Percentiles rank a stretch among this genome's conserved stretches.
phyloP scores from a whole-genome alignment of 176 grass and related monocot species.

The Ananas comosus region DNA sequence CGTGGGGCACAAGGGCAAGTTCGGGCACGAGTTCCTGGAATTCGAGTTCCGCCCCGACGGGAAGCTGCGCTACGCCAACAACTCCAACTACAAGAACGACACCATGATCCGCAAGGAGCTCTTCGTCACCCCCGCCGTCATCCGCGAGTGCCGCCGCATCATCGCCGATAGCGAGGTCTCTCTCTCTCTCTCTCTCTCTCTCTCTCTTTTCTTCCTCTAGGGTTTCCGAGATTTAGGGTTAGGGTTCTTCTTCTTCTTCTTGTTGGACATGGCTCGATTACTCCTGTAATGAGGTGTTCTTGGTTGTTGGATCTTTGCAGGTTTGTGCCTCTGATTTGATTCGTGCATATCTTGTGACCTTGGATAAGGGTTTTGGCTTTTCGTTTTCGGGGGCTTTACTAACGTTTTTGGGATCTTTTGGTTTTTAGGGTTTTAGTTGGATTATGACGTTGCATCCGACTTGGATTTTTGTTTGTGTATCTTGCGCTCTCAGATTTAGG shows the following conservation, averaged over 20 bases:
- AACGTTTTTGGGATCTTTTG: too few species aligned
- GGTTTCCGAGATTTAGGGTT: neutral
- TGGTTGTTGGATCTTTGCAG: neutral
- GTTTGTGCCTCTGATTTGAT: too few species aligned
- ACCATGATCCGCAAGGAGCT: slow-evolving; percentile 99
- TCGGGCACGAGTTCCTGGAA: slow-evolving; percentile 98
- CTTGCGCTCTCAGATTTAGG: too few species aligned
- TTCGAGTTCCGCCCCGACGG: slow-evolving; percentile 99
- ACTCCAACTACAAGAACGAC: slow-evolving; percentile 99
- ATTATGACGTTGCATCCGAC: too few species aligned
- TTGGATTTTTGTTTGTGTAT: too few species aligned
- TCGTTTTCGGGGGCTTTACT: too few species aligned
- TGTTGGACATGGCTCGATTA: neutral
- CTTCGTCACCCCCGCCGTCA: slow-evolving; percentile 82
- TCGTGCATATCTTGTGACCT: too few species aligned
- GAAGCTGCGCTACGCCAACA: slow-evolving; percentile 97
- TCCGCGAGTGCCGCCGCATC: slow-evolving; percentile 85
- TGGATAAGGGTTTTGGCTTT: too few species aligned
- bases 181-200: too few species aligned
- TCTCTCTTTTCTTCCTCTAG: neutral
- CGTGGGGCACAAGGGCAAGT: slow-evolving; percentile 98
- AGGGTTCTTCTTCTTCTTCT: neutral
- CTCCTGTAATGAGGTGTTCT: neutral
- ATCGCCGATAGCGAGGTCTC: slow-evolving; percentile 71
- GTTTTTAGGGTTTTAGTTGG: too few species aligned